Evolutionary conservation across 2,329 filamentous ascomycete species (phyloP), one percentile per base, ranked within the genome.

Genomic region (Fusarium avenaceum): DNA sequence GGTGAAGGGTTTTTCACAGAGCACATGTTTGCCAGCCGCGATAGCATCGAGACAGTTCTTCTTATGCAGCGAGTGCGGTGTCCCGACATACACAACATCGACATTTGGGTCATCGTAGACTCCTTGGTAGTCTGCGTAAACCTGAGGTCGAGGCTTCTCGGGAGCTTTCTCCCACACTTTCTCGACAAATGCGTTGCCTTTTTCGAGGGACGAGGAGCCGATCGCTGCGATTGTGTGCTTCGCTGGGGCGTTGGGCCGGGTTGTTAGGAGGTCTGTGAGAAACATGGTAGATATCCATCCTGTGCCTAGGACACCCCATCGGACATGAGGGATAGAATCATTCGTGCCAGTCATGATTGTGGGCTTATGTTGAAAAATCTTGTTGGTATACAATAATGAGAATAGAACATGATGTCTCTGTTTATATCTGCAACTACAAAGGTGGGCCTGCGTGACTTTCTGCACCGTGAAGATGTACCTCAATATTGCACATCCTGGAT

Each of bases 1-100:
- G 4, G 80, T 76, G 53, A 84, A 82, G 0, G 82, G 72, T 67
- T 84, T 84, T 64, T 84, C 82, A 55, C 82, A 84, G 0, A 84
- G 73, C 0, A 83, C 75, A 43, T 83, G 76, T 65, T 84, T 84
- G 0, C 81, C 80, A 1, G 75, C 76, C 1, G 65, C 72, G 43
- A 84, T 83, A 13, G 81, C 81, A 45, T 80, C 79, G 3, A 83
- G 76, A 35, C 78, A 80, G 53, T 81, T 80, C 39, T 78, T 76
- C 52, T 78, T 79, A 71, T 84, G 82, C 52, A 83, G 78, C 24
- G 76, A 76, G 61, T 83, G 81, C 0, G 82, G 82, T 4, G 79
- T 83, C 42, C 80, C 82, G 30, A 84, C 79, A 71, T 84, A 83
- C 17, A 84, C 72, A 19, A 81, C 77, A 58, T 84, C 82, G 22